Evolutionary conservation across 2,329 filamentous ascomycete genomes (phyloP).

Genomic region (Venturia carpophila): DNA sequence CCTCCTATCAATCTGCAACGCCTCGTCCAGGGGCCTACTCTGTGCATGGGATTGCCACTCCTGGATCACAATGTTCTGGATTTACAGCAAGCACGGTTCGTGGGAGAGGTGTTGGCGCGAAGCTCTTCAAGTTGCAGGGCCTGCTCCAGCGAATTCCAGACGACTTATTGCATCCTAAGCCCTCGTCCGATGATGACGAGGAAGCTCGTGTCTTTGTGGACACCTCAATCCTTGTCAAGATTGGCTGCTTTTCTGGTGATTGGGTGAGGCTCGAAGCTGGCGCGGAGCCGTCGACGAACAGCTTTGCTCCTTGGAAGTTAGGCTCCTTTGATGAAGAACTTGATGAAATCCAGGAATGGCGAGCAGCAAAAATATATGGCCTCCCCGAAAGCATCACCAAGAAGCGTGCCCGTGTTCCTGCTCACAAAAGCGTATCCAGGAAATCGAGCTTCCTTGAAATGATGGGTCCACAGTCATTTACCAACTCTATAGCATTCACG

Average conservation of each 20-base stretch:
- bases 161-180: constrained; percentile 78
- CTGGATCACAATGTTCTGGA: constrained; percentile 81
- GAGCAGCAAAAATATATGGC: constrained; percentile 81
- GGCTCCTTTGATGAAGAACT: constrained; percentile 52
- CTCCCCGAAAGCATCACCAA: constrained; percentile 64
- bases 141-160: constrained; percentile 64
- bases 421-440: constrained; percentile 39
- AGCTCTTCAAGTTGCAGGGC: constrained; percentile 76
- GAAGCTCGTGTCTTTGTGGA: constrained; percentile 84
- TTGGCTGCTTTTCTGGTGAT: constrained; percentile 95
- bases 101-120: constrained; percentile 37
- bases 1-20: constrained; percentile 71
- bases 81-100: constrained; percentile 79
- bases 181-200: constrained; percentile 76
- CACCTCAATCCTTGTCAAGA: constrained; percentile 72
- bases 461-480: constrained; percentile 25
- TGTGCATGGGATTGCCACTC: constrained; percentile 67
- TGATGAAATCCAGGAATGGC: constrained; percentile 63
- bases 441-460: constrained; percentile 44
- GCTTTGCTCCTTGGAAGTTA: constrained; percentile 49
- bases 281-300: constrained; percentile 63
- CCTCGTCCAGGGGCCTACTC: constrained; percentile 64
- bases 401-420: constrained; percentile 46
- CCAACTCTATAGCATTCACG: constrained; percentile 51
- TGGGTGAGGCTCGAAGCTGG: constrained; percentile 83